Base-by-base conservation (phyloP, 2,329 filamentous ascomycete species). In the Myrmaecium sp. region DNA sequence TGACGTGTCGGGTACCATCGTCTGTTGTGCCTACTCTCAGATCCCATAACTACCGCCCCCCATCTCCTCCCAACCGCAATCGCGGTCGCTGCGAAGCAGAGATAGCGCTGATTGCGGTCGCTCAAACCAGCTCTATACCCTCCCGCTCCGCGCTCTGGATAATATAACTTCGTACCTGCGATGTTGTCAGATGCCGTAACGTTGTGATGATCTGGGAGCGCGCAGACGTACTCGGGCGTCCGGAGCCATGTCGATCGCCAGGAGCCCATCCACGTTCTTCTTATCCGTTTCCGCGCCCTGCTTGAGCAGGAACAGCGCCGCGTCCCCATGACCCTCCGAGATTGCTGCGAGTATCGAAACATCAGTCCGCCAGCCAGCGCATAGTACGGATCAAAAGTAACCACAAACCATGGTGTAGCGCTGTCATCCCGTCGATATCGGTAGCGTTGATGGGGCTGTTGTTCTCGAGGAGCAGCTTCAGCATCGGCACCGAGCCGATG, bases 401-500 rank as follows among this genome's bases (percentile, higher is more conserved):
- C 10, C 4, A 27, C 31, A 25, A 21, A 37, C 32, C 57, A 46
- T 98, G 89, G 54, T 98, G 89, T 41, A 98, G 59, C 3, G 89
- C 76, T 14, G 89, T 95, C 47, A 79, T 73, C 1, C 86, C 86
- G 38, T 82, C 72, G 18, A 62, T 59, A 55, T 98, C 89, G 2
- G 76, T 74, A 3, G 82, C 74, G 50, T 93, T 81, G 14, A 95
- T 46, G 0, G 86, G 84, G 36, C 81, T 92, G 35, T 63, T 66
- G 37, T 79, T 68, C 41, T 79, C 69, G 10, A 94, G 57, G 9
- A 98, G 57, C 19, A 92, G 55, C 40, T 73, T 77, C 25, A 92
- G 63, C 57, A 98, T 82, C 4, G 86, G 83, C n/a, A 77, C 68
- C 4, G 77, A 86, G 5, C 91, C 91, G 3, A 83, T 70, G 3